Evolutionary conservation across 352 stramenopile species (phyloP).

Genomic region (Pythium scleroteichum): DNA sequence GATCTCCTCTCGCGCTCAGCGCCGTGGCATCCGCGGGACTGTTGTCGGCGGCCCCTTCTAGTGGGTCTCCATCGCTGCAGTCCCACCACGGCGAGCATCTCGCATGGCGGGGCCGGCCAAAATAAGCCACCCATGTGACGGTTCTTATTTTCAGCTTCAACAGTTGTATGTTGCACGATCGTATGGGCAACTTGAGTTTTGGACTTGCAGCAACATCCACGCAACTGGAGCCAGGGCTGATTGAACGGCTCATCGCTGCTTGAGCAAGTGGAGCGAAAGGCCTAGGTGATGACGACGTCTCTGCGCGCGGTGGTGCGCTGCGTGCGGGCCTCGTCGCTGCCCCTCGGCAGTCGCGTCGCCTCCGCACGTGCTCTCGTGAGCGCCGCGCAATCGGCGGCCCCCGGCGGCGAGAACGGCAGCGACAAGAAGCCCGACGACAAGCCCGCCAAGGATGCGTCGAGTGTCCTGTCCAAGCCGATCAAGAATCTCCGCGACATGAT

Average conservation of each 20-base stretch:
- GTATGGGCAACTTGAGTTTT: neutral
- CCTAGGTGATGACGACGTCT: constrained; percentile 1
- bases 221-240: neutral
- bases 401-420: constrained; percentile 1
- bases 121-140: neutral
- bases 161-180: constrained; percentile 14
- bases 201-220: constrained; percentile 1
- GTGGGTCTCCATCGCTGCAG: neutral
- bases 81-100: neutral
- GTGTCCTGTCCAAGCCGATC: constrained; percentile 43
- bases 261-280: neutral
- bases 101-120: no score
- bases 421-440: constrained; percentile 1
- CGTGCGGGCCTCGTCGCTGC: neutral
- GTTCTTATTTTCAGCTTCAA: constrained; percentile 19
- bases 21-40: constrained; percentile 8
- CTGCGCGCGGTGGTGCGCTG: neutral
- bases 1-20: neutral
- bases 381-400: neutral
- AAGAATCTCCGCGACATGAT: constrained; percentile 77
- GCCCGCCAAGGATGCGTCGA: constrained; percentile 10
- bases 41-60: no score
- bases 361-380: constrained; percentile 1
- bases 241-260: constrained; percentile 10
- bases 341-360: neutral